Evolutionary conservation across 768 basidiomycete species (phyloP).

Genomic region (Mycena indigotica): DNA sequence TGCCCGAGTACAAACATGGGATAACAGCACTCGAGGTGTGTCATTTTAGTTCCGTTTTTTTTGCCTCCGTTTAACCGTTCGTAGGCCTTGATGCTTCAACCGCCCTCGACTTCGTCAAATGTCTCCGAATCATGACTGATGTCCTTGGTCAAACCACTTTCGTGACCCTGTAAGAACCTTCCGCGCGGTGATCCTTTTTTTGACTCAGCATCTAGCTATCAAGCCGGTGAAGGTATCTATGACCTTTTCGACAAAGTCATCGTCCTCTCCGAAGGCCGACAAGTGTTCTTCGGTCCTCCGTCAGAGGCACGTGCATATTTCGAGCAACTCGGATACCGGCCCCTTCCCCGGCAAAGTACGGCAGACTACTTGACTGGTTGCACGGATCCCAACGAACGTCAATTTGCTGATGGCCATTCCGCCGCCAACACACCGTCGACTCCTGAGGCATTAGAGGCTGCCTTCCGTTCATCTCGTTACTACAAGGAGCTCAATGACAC

Average conservation of each 20-base stretch:
- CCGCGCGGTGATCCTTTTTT: slow-evolving; percentile 2
- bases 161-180: slow-evolving; percentile 60
- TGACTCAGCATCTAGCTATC: slow-evolving; percentile 49
- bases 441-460: slow-evolving; percentile 66
- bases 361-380: slow-evolving; percentile 85
- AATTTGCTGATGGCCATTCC: slow-evolving; percentile 66
- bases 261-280: slow-evolving; percentile 77
- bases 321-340: slow-evolving; percentile 67
- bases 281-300: slow-evolving; percentile 80
- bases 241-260: slow-evolving; percentile 86
- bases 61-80: no score
- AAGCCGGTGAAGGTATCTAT: slow-evolving; percentile 81
- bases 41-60: no score
- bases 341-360: slow-evolving; percentile 81
- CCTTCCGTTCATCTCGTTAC: slow-evolving; percentile 55
- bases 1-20: slow-evolving; percentile 80
- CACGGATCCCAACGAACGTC: slow-evolving; percentile 85
- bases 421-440: slow-evolving; percentile 63
- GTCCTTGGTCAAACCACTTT: slow-evolving; percentile 79
- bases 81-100: slow-evolving; percentile 88
- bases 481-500: slow-evolving; percentile 45
- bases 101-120: slow-evolving; percentile 82
- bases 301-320: slow-evolving; percentile 80
- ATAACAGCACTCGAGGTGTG: slow-evolving; percentile 81
- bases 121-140: slow-evolving; percentile 81